phyloP scores from a whole-genome alignment of 495 filamentous ascomycete species.

The Sphaerosporella brunnea region DNA sequence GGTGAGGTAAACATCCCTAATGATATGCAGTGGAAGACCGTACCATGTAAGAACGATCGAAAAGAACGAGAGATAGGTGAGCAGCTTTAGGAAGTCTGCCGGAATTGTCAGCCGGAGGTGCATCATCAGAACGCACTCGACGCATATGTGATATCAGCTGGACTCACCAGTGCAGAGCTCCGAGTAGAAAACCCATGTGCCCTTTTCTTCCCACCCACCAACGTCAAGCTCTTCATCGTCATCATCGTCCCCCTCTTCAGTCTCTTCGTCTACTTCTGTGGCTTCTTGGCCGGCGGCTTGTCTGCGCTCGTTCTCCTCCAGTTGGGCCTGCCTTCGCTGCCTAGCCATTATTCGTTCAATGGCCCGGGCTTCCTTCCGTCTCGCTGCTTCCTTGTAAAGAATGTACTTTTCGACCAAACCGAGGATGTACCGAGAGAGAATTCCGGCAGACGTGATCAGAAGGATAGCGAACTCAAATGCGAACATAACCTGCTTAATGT shows the following conservation, averaged over 20 bases:
- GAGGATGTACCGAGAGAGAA: constrained; percentile 55
- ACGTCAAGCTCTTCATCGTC: constrained; percentile 86
- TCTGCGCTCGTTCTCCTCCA: constrained; percentile 15
- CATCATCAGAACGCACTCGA: neutral
- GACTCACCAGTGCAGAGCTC: constrained; percentile 58
- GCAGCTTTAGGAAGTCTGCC: constrained; percentile 72
- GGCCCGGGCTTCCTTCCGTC: constrained; percentile 45
- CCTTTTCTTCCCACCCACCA: constrained; percentile 91
- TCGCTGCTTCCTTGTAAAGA: constrained; percentile 44
- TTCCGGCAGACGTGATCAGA: constrained; percentile 60
- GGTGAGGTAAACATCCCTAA: constrained; percentile 86
- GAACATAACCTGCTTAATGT: constrained; percentile 81
- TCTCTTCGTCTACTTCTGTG: constrained; percentile 25
- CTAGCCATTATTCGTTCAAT: constrained; percentile 43
- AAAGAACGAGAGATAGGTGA: constrained; percentile 83
- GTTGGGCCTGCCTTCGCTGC: constrained; percentile 26
- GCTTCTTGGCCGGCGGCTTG: constrained; percentile 29
- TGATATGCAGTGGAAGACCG: constrained; percentile 86
- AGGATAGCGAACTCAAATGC: constrained; percentile 91
- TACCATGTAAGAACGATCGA: constrained; percentile 82
- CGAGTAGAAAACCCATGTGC: constrained; percentile 77
- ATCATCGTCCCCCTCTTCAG: constrained; percentile 49
- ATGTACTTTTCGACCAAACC: constrained; percentile 64
- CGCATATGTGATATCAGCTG: too few relatives aligned
- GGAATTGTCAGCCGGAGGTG: constrained; percentile 1